phyloP scores from a whole-genome alignment of 1,139 yeast genomes.

The Debaryomyces fabryi region DNA sequence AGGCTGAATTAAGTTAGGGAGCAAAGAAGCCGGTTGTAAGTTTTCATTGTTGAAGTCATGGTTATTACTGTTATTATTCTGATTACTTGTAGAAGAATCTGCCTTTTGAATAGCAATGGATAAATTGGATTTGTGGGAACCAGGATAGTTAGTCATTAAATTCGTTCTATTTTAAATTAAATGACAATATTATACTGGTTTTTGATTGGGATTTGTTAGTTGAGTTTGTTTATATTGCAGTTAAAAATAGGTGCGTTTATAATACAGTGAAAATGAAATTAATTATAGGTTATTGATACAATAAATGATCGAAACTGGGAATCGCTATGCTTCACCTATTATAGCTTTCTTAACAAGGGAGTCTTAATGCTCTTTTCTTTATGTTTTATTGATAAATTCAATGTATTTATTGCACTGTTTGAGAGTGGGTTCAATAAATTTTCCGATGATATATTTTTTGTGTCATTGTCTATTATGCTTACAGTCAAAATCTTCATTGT shows the following conservation, averaged over 20 bases:
- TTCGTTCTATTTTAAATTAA: slow-evolving; percentile 1
- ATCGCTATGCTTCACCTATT: not conserved
- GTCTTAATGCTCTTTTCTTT: not conserved
- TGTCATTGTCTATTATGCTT: not conserved
- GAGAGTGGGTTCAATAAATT: not conserved
- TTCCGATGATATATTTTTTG: not conserved
- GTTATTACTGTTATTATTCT: slow-evolving; percentile 9
- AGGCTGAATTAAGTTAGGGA: slow-evolving; percentile 28
- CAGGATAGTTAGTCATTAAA: slow-evolving; percentile 33
- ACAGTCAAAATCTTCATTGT: not conserved
- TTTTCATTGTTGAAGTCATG: slow-evolving; percentile 14
- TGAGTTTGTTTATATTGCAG: not conserved
- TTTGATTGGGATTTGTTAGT: not conserved
- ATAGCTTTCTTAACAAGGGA: not conserved
- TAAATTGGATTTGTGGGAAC: slow-evolving; percentile 43
- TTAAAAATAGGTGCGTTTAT: slow-evolving; percentile 4
- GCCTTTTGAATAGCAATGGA: slow-evolving; percentile 52
- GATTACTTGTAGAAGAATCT: slow-evolving; percentile 25
- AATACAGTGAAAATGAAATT: slow-evolving; percentile 4
- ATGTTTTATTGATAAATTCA: not conserved
- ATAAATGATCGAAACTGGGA: not conserved
- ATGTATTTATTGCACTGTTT: not conserved
- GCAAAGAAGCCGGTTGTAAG: slow-evolving; percentile 18
- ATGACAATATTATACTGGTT: slow-evolving; percentile 2
- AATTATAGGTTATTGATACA: not conserved